phyloP scores from a whole-genome alignment of 2,329 filamentous ascomycete genomes.

The Monilinia laxa region DNA sequence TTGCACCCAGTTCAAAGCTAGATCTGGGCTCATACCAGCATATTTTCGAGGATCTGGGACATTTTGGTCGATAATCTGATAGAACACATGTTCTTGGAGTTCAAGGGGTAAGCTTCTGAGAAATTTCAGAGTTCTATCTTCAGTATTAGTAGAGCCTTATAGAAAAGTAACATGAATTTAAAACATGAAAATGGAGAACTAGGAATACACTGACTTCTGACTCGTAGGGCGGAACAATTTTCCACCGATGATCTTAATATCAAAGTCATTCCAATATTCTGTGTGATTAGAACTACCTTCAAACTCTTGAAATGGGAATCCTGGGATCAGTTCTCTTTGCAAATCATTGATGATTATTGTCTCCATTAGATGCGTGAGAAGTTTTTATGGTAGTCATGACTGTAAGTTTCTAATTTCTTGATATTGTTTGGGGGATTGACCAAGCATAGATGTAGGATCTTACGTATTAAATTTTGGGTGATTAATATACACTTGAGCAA shows the following conservation, averaged over 20 bases:
- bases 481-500: not conserved
- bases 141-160: not conserved
- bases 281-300: not conserved
- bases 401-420: not conserved
- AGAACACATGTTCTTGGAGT: not conserved
- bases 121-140: not conserved
- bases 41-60: not conserved
- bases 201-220: not conserved
- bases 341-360: not conserved
- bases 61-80: not conserved
- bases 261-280: not conserved
- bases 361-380: not conserved
- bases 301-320: not conserved
- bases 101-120: not conserved
- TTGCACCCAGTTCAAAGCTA: not conserved
- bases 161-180: not conserved
- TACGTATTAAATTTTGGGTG: not conserved
- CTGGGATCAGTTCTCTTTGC: not conserved
- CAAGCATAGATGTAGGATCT: not conserved
- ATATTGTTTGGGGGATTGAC: not conserved
- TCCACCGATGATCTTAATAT: not conserved
- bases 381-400: not conserved
- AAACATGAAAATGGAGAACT: not conserved
- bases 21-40: not conserved
- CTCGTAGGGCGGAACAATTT: not conserved